These are phyloP conservation scores for Proliferodiscus dingleyae DNA, from an alignment of 2,329 filamentous ascomycete genomes.

Conservation along the genomic window DNA sequence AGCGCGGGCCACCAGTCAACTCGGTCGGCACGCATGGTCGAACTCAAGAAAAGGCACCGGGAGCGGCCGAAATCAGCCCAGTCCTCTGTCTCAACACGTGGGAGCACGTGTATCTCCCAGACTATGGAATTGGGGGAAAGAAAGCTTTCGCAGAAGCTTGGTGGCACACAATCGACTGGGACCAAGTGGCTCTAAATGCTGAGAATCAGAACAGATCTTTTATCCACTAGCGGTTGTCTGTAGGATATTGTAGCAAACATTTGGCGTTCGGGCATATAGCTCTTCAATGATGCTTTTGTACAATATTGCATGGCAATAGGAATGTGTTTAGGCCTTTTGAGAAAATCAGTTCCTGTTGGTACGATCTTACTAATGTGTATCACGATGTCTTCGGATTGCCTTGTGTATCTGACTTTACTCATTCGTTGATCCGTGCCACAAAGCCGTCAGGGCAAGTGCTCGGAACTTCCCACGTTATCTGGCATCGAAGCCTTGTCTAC, in stretches of 20 bases:
- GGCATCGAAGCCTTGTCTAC: background rate
- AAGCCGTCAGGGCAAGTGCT: too few species aligned
- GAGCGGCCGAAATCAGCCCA: constrained; percentile 65
- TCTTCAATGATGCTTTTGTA: constrained; percentile 13
- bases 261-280: constrained; percentile 15
- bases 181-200: constrained; percentile 47
- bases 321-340: constrained; percentile 7
- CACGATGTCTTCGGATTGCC: too few species aligned
- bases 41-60: constrained; percentile 39
- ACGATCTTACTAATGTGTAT: too few species aligned
- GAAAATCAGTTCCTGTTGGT: constrained; percentile 12
- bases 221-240: constrained; percentile 2
- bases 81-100: constrained; percentile 92
- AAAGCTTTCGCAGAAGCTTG: constrained; percentile 68
- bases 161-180: constrained; percentile 90
- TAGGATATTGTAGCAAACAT: constrained; percentile 19
- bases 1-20: constrained; percentile 31
- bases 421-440: too few species aligned
- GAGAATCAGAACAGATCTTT: background rate
- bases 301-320: constrained; percentile 23
- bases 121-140: constrained; percentile 72
- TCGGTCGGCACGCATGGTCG: constrained; percentile 30
- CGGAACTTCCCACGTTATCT: background rate
- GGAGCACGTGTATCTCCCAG: constrained; percentile 87
- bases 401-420: too few species aligned